These are phyloP conservation scores for Chrysanthemum seticuspe DNA, from an alignment of 129 eudicot species.

Conservation along the genomic window DNA sequence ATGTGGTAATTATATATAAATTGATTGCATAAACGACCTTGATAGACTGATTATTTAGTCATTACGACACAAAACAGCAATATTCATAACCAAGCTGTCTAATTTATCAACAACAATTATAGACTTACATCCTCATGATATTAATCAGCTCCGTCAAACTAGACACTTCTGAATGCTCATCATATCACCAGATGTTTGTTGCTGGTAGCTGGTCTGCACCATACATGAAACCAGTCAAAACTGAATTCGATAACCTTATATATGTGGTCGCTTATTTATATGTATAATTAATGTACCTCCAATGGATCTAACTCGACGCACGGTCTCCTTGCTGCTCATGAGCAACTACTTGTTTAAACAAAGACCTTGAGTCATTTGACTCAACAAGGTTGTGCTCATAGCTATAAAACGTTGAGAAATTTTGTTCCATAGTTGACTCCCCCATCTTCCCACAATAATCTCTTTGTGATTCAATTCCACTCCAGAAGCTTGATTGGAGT, in stretches of 20 bases:
- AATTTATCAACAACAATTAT: constrained; percentile 18
- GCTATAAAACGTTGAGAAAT: constrained; percentile 17
- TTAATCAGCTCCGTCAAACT: constrained; percentile 10
- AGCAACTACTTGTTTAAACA: constrained; percentile 3
- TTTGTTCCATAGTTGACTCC: constrained; percentile 9
- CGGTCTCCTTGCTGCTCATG: constrained; percentile 18
- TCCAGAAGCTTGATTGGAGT: constrained; percentile 20
- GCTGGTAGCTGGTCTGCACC: background rate
- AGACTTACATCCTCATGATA: constrained; percentile 29
- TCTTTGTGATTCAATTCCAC: constrained; percentile 16
- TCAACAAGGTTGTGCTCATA: constrained; percentile 10
- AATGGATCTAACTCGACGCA: constrained; percentile 7
- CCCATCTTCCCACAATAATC: constrained; percentile 12
- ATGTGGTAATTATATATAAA: constrained; percentile 9
- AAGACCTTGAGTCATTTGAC: constrained; percentile 20
- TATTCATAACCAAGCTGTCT: constrained; percentile 17
- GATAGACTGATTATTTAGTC: constrained; percentile 10
- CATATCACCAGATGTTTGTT: background rate
- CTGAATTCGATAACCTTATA: background rate
- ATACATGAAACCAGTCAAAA: constrained; percentile 9
- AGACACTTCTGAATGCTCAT: constrained; percentile 2
- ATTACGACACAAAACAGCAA: constrained; percentile 10
- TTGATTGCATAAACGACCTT: constrained; percentile 11
- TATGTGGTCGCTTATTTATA: background rate
- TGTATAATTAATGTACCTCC: constrained; percentile 16